Evolutionary conservation across 257 asterid genomes (phyloP), one percentile per base, ranked within the genome.

Genomic region (Ligustrum vulgare): DNA sequence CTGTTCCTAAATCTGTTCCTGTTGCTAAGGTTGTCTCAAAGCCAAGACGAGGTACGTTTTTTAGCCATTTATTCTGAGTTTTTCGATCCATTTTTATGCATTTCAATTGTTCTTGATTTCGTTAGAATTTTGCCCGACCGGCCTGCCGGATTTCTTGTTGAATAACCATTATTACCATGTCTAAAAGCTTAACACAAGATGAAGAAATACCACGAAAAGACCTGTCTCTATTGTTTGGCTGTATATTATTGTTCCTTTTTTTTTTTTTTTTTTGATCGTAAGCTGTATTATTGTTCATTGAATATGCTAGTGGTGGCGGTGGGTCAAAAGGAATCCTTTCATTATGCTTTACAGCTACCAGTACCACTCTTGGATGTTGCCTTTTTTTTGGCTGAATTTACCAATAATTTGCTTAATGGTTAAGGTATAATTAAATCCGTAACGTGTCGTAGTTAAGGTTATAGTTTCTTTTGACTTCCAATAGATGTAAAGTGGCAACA

Each of bases 1-100:
- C 18, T 9, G 76, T 83, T 11, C 79, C 94, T 1, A 87, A 85
- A 81, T 72, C 87, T 64, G 78, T 91, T 2, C 82, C 90, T 12
- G 87, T 70, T 63, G 82, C 90, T 13, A 90, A 89, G 84, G 58
- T 80, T 69, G 92, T 73, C 33, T 70, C 92, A 0, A 81, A 80
- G 72, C 87, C 86, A 23, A 88, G 92, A 85, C 86, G 97, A 89
- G 97, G 97, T 89, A 73, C 49, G 67, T 15, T 16, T 51, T 51
- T 49, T 49, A 49, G 8, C 60, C 60, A 49, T 13, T 49, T 18
- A 12, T 49, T 16, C 23, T 16, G 60, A 49, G 60, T 49, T 49
- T 15, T 16, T 15, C 5, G 2, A 41, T 41, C 49, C 49, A 41
- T 41, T 41, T 41, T 12, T 43, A 43, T 18, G 2, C 25, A 51